phyloP scores from a whole-genome alignment of 2,329 filamentous ascomycete genomes.

The Daldinia sp. region DNA sequence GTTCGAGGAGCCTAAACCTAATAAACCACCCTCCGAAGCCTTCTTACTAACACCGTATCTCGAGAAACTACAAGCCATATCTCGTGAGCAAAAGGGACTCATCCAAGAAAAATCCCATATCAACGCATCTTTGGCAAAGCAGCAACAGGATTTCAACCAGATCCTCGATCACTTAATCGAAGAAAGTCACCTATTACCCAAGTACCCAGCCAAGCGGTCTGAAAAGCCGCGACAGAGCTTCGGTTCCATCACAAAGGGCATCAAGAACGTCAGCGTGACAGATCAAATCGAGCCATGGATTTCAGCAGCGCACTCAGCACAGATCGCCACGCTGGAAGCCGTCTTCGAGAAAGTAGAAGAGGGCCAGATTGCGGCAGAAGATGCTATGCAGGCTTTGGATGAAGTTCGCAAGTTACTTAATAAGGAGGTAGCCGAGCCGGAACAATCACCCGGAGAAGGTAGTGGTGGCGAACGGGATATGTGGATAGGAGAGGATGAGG shows the following conservation, averaged over 20 bases:
- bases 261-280: slow-evolving; percentile 50
- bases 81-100: slow-evolving; percentile 64
- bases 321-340: slow-evolving; percentile 64
- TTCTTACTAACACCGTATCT: slow-evolving; percentile 66
- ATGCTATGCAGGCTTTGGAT: slow-evolving; percentile 58
- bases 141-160: slow-evolving; percentile 60
- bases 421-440: slow-evolving; percentile 37
- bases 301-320: slow-evolving; percentile 66
- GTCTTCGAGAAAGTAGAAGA: slow-evolving; percentile 68
- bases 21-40: slow-evolving; percentile 40
- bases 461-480: slow-evolving; percentile 40
- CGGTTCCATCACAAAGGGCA: slow-evolving; percentile 52
- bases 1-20: background rate
- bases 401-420: slow-evolving; percentile 59
- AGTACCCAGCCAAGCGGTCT: slow-evolving; percentile 55
- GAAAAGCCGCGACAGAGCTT: slow-evolving; percentile 52
- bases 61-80: slow-evolving; percentile 59
- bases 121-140: slow-evolving; percentile 57
- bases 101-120: slow-evolving; percentile 68
- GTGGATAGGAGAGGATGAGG: slow-evolving; percentile 32
- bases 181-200: slow-evolving; percentile 68
- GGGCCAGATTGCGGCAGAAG: slow-evolving; percentile 64
- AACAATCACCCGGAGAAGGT: slow-evolving; percentile 42
- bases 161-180: slow-evolving; percentile 63
- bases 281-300: slow-evolving; percentile 65